These are phyloP conservation scores for Strobilomyces dryophilus DNA, from an alignment of 768 basidiomycete species.

Conservation along the genomic window DNA sequence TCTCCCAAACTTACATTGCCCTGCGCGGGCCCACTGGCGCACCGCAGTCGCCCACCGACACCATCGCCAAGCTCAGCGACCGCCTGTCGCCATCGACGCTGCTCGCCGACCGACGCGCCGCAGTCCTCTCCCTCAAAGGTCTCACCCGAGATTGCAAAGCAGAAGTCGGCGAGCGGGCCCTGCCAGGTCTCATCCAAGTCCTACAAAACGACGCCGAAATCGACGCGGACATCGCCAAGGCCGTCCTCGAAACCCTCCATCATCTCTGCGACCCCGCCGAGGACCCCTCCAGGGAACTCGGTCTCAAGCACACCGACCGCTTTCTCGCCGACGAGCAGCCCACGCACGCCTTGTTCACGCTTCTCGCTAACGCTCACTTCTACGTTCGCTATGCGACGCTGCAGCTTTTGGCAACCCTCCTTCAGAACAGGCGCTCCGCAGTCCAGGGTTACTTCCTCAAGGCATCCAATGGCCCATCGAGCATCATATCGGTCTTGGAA, in stretches of 20 bases:
- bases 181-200: conserved; percentile 75
- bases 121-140: conserved; percentile 91
- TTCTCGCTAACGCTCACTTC: conserved; percentile 75
- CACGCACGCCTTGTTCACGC: conserved; percentile 68
- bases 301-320: conserved; percentile 76
- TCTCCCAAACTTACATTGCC: conserved; percentile 82
- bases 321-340: conserved; percentile 71
- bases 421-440: conserved; percentile 75
- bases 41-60: conserved; percentile 80
- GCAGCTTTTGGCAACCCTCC: conserved; percentile 73
- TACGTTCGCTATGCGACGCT: conserved; percentile 83
- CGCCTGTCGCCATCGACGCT: conserved; percentile 86
- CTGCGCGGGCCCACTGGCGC: conserved; percentile 79
- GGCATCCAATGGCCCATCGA: conserved; percentile 69
- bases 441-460: conserved; percentile 93
- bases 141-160: conserved; percentile 87
- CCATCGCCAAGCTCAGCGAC: conserved; percentile 84
- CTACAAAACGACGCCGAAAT: conserved; percentile 85
- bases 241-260: conserved; percentile 84
- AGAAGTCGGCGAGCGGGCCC: conserved; percentile 77
- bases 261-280: conserved; percentile 82
- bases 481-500: conserved; percentile 70
- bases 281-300: conserved; percentile 57
- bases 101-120: conserved; percentile 87
- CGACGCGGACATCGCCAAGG: conserved; percentile 90